These are phyloP conservation scores for Ilex paraguariensis DNA, from an alignment of 305 asterid species.

Conservation along the genomic window DNA sequence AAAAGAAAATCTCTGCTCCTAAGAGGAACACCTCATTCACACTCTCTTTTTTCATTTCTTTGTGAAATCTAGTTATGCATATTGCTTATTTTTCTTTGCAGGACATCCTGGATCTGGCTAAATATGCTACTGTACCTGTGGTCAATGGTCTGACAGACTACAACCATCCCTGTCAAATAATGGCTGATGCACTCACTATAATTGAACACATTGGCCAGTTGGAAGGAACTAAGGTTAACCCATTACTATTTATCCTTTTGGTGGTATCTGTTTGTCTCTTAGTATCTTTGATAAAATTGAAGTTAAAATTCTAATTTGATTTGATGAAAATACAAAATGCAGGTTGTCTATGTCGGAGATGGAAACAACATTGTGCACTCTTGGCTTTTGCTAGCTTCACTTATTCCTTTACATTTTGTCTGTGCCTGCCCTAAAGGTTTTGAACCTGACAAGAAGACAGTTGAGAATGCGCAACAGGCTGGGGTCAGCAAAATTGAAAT, in stretches of 20 bases:
- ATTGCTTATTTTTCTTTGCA: slow-evolving; percentile 24
- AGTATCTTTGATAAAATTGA: too few species aligned
- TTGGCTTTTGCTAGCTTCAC: slow-evolving; percentile 79
- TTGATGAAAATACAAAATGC: slow-evolving; percentile 13
- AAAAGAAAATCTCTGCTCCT: too few species aligned
- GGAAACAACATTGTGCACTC: slow-evolving; percentile 98
- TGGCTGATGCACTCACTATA: slow-evolving; percentile 98
- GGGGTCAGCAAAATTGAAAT: slow-evolving; percentile 88
- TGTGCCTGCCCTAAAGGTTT: slow-evolving; percentile 91
- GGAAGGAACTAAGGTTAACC: slow-evolving; percentile 83
- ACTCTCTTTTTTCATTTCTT: neutral
- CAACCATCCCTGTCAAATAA: slow-evolving; percentile 96
- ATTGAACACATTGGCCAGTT: slow-evolving; percentile 79
- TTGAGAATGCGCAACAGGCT: slow-evolving; percentile 57
- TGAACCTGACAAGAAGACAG: slow-evolving; percentile 74
- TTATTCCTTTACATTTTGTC: slow-evolving; percentile 86
- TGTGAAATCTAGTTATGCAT: neutral
- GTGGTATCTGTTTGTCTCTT: neutral
- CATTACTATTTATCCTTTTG: neutral
- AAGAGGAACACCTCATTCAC: neutral
- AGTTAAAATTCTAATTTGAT: neutral
- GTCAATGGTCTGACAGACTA: slow-evolving; percentile 89
- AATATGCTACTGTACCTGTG: slow-evolving; percentile 77
- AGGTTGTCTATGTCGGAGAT: slow-evolving; percentile 97
- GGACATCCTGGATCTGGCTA: slow-evolving; percentile 94